A percentile compares a stretch with the other conserved stretches of the same genome.
phyloP scores from a whole-genome alignment of 1,284 basidiomycete species.

The Quambalaria eucalypti region DNA sequence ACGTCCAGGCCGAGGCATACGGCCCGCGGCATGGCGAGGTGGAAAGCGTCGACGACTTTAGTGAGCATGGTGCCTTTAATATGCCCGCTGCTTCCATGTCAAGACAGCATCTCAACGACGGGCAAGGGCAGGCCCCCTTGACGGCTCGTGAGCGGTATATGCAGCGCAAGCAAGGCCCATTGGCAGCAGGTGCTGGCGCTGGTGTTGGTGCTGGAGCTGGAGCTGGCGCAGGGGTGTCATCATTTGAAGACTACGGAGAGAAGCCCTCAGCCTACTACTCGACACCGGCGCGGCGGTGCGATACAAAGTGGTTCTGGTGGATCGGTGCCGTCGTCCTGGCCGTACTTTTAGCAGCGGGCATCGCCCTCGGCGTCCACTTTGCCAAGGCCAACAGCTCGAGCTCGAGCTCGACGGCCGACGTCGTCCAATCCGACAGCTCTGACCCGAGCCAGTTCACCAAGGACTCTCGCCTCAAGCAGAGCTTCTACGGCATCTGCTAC shows the following conservation, averaged over 20 bases:
- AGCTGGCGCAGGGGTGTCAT: no score
- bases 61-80: neutral
- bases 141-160: slow-evolving; percentile 20
- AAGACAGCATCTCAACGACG: neutral
- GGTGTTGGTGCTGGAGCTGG: no score
- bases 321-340: slow-evolving; percentile 8
- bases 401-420: slow-evolving; percentile 10
- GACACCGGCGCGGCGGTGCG: slow-evolving; percentile 2
- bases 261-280: neutral
- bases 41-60: neutral
- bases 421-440: slow-evolving; percentile 47
- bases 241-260: slow-evolving; percentile 4
- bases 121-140: neutral
- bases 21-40: no score
- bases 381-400: slow-evolving; percentile 7
- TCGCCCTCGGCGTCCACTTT: slow-evolving; percentile 16
- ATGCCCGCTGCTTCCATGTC: no score
- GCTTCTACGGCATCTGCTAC: slow-evolving; percentile 52
- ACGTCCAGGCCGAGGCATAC: neutral
- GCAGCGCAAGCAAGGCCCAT: slow-evolving; percentile 15
- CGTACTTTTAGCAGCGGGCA: slow-evolving; percentile 12
- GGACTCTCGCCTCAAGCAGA: slow-evolving; percentile 57
- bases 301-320: slow-evolving; percentile 14
- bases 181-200: slow-evolving; percentile 4
- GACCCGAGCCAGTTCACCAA: slow-evolving; percentile 62